Conservation (phyloP, 805 yeast genomes). For the Pichia phayaonensis region DNA sequence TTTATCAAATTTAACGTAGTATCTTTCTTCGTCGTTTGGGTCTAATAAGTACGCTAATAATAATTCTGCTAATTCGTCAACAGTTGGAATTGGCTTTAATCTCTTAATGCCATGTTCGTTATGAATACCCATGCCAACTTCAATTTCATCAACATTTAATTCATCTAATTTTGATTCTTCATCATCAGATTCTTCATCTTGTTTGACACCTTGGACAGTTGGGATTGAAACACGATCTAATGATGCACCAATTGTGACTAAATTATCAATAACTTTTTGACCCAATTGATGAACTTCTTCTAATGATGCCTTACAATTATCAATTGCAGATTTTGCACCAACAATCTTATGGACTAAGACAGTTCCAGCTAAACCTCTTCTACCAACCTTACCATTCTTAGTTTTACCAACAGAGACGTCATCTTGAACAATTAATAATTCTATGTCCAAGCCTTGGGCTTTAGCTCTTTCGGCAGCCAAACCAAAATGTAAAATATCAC, state of each 20-base stretch:
- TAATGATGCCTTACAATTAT: slow-evolving; percentile 33
- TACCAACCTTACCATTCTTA: slow-evolving; percentile 86
- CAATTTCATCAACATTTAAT: slow-evolving; percentile 60
- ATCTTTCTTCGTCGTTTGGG: slow-evolving; percentile 63
- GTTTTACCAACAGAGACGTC: slow-evolving; percentile 92
- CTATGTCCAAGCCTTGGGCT: slow-evolving; percentile 64
- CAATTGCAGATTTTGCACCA: slow-evolving; percentile 49
- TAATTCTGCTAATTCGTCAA: slow-evolving; percentile 49
- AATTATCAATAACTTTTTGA: slow-evolving; percentile 46
- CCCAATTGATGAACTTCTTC: slow-evolving; percentile 53
- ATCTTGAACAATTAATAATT: slow-evolving; percentile 74
- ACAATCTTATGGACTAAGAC: slow-evolving; percentile 76
- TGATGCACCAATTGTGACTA: slow-evolving; percentile 86
- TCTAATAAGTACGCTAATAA: slow-evolving; percentile 59
- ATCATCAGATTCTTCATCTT: slow-evolving; percentile 12
- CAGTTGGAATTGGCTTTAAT: slow-evolving; percentile 59
- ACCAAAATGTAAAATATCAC: slow-evolving; percentile 90
- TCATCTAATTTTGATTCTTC: slow-evolving; percentile 31
- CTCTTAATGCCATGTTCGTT: slow-evolving; percentile 83
- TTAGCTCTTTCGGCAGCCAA: slow-evolving; percentile 84
- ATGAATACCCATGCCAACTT: slow-evolving; percentile 93
- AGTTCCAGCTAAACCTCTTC: slow-evolving; percentile 93
- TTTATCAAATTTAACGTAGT: slow-evolving; percentile 61
- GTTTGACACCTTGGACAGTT: slow-evolving; percentile 34
- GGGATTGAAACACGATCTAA: slow-evolving; percentile 88